Percentiles rank a stretch among this genome's conserved stretches.
phyloP scores from a whole-genome alignment of 1,139 yeast genomes.

The Scheffersomyces stambukii region DNA sequence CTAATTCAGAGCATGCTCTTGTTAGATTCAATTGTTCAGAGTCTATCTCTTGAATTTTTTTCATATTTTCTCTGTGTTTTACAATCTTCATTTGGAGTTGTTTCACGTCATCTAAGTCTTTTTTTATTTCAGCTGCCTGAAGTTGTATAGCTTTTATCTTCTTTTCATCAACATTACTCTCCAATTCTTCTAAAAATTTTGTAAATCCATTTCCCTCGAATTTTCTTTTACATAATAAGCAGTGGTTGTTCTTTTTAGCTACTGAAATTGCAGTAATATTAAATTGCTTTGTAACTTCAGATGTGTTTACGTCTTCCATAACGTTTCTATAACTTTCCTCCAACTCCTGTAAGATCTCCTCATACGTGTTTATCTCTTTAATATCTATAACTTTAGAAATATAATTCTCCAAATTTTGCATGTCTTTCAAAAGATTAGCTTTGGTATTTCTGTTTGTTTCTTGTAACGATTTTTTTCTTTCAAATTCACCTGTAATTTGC shows the following conservation, averaged over 20 bases:
- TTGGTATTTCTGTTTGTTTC: slow-evolving; percentile 13
- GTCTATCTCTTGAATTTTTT: slow-evolving; percentile 3
- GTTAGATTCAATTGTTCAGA: no score
- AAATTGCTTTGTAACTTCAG: slow-evolving; percentile 61
- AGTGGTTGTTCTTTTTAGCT: slow-evolving; percentile 52
- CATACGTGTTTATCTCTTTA: slow-evolving; percentile 49
- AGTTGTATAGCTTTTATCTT: slow-evolving; percentile 33
- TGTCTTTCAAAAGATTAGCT: slow-evolving; percentile 7
- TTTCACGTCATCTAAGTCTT: slow-evolving; percentile 24
- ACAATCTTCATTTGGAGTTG: slow-evolving; percentile 26
- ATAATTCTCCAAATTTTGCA: slow-evolving; percentile 13
- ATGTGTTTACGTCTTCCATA: slow-evolving; percentile 58
- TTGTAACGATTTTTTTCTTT: slow-evolving; percentile 5
- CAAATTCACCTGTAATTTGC: slow-evolving; percentile 9
- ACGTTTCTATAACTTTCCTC: slow-evolving; percentile 60
- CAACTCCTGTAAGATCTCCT: slow-evolving; percentile 45
- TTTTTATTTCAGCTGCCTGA: slow-evolving; percentile 27
- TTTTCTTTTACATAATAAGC: slow-evolving; percentile 62
- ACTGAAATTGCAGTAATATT: slow-evolving; percentile 59
- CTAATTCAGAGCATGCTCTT: no score
- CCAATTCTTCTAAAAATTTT: slow-evolving; percentile 28
- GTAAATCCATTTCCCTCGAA: slow-evolving; percentile 44
- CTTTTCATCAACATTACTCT: slow-evolving; percentile 33
- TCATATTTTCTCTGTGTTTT: slow-evolving; percentile 19
- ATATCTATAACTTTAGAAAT: slow-evolving; percentile 32